Evolutionary conservation across 768 basidiomycete genomes (phyloP).

Genomic region (Suillus hirtellus): DNA sequence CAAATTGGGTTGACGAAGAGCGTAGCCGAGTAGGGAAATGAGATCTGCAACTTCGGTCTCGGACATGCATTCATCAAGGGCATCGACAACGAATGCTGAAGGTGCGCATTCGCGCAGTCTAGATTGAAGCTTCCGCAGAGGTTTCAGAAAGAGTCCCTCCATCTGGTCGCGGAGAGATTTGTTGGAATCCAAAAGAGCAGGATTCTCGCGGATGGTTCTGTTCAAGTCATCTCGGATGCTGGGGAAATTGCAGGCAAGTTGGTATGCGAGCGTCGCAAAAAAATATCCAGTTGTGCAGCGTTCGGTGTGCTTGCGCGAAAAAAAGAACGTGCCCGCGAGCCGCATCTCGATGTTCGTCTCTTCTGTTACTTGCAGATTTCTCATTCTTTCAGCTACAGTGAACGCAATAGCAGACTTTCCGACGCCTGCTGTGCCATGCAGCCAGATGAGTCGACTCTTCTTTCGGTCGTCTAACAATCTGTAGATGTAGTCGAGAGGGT

Average conservation of each 20-base stretch:
- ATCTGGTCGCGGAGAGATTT: background rate
- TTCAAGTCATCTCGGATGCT: background rate
- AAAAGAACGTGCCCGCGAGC: background rate
- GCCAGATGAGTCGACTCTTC: background rate
- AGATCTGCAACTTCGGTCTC: background rate
- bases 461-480: background rate
- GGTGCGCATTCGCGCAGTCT: background rate
- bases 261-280: background rate
- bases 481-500: background rate
- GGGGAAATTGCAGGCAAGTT: background rate
- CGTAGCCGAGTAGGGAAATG: background rate
- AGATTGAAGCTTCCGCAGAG: background rate
- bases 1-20: background rate
- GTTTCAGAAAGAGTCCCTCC: background rate
- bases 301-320: background rate
- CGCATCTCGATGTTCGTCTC: background rate
- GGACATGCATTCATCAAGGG: background rate
- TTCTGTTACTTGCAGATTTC: background rate
- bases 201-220: background rate
- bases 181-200: background rate
- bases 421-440: background rate
- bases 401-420: background rate
- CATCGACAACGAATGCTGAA: background rate
- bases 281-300: background rate
- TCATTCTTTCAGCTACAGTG: background rate